Percentiles rank a stretch among this genome's conserved stretches.
phyloP scores from a whole-genome alignment of 805 yeast genomes.

The Ascoidea rubescens region DNA sequence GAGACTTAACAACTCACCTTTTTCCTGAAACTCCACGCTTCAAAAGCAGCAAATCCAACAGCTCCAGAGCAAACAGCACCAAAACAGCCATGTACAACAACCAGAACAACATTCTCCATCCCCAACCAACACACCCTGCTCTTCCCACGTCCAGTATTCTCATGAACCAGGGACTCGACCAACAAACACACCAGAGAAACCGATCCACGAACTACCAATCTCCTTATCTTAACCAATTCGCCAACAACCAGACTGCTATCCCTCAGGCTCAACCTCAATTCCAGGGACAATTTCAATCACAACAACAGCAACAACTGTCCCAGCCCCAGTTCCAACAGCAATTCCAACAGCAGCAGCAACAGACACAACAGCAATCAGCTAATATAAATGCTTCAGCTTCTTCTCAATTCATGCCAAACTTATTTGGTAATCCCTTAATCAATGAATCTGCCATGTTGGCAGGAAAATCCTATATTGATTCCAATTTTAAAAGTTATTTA shows the following conservation, averaged over 20 bases:
- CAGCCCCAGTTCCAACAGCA: not conserved
- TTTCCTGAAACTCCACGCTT: no score
- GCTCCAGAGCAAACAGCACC: no score
- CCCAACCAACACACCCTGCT: not conserved
- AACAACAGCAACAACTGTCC: not conserved
- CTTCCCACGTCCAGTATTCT: not conserved
- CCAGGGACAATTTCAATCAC: not conserved
- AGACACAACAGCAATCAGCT: not conserved
- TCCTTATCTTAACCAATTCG: not conserved
- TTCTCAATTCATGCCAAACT: not conserved
- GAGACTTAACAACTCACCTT: no score
- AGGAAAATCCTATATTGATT: not conserved
- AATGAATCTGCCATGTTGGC: not conserved
- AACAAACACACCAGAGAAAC: not conserved
- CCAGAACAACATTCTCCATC: not conserved
- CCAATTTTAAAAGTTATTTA: no score
- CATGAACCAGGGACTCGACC: not conserved
- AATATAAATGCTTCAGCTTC: not conserved
- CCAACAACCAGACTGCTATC: not conserved
- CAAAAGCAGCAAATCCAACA: no score
- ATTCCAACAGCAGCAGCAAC: not conserved
- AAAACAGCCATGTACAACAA: not conserved
- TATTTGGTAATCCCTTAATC: not conserved
- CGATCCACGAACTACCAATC: no score
- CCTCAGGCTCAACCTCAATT: not conserved